These are phyloP conservation scores for Quercus berberidifolia DNA, from an alignment of 306 rosid genomes.

Conservation along the genomic window DNA sequence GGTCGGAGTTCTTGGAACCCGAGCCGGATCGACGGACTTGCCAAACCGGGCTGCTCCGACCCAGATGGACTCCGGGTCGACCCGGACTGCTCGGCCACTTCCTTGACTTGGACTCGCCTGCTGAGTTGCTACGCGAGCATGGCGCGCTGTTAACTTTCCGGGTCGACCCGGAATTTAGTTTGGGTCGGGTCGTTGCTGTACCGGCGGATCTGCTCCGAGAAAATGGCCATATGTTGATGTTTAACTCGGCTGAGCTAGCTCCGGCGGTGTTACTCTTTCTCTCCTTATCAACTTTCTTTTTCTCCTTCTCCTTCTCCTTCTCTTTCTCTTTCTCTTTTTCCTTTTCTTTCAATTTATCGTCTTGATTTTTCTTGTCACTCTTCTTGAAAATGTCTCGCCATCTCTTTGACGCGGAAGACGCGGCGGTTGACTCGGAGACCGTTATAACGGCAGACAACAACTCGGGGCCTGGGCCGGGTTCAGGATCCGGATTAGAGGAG, in stretches of 20 bases:
- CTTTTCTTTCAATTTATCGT: constrained; percentile 28
- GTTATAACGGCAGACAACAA: constrained; percentile 11
- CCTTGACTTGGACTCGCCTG: constrained; percentile 85
- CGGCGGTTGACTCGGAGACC: constrained; percentile 16
- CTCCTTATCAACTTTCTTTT: constrained; percentile 33
- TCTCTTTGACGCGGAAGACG: constrained; percentile 62
- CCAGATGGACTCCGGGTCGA: constrained; percentile 73
- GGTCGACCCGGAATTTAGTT: constrained; percentile 42
- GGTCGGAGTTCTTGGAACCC: constrained; percentile 30
- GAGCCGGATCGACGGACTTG: constrained; percentile 59
- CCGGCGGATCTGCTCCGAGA: constrained; percentile 96
- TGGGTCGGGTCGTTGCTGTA: constrained; percentile 60
- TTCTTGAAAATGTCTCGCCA: constrained; percentile 82
- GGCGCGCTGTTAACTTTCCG: constrained; percentile 94
- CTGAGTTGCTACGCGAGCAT: constrained; percentile 90
- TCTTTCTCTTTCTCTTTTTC: constrained; percentile 36
- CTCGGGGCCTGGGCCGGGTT: constrained; percentile 33
- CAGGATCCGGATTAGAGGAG: constrained; percentile 24
- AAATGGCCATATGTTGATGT: constrained; percentile 94
- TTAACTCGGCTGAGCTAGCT: constrained; percentile 66
- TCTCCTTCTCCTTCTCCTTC: constrained; percentile 28
- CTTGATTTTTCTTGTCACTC: constrained; percentile 48
- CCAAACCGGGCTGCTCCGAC: constrained; percentile 95
- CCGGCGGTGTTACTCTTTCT: constrained; percentile 39
- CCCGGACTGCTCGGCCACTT: constrained; percentile 91